Base-by-base conservation (phyloP, 139 green algal species). In the Astrephomene gubernaculifera region DNA sequence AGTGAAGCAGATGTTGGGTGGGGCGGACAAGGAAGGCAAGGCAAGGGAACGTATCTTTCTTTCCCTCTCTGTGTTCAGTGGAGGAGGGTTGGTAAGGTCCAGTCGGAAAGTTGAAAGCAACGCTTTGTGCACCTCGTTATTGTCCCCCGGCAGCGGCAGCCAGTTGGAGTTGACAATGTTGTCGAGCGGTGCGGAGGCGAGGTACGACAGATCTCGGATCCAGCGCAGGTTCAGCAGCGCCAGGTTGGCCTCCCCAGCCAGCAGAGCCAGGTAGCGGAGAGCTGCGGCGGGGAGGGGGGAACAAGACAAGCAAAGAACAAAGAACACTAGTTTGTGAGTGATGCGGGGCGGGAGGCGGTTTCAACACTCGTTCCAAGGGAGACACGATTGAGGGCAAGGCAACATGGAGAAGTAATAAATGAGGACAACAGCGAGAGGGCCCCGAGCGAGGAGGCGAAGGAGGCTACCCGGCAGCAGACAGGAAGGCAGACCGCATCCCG, bases 121-220 rank as follows among this genome's bases (percentile, higher is more conserved):
- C n/a, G n/a, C n/a, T n/a, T n/a, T n/a, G n/a, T n/a, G n/a, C 31
- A 60, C 65, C 39, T 78, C 29, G 8, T 69, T 33, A 21, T 44
- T 41, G 35, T 41, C 57, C 33, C 54, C 45, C 35, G 79, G 79
- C 64, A 86, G 79, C 45, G 79, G 79, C 35, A 86, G 36, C 31
- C 22, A 33, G 79, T 86, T 86, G 45, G 45, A 71, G 49, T 86
- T 86, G 65, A 86, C 31, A 5, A 78, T 2, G 49, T 86, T 86
- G 49, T 86, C 65, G 6, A 86, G 35, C 0, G 79, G 79, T 9
- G 65, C 49, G 35, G 45, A 57, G 45, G 49, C 65, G 36, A 86
- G 67, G 33, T 76, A 70, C 25, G 79, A 65, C 25, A 86, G 79
- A 49, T 86, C 79, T 14, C 64, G 63, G 64, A 76, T 78, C 79